Percentiles rank a stretch among this genome's conserved stretches.
These are phyloP conservation scores for Cutaneotrichosporon cutaneum DNA, from an alignment of 1,284 basidiomycete genomes.

Conservation along the genomic window DNA sequence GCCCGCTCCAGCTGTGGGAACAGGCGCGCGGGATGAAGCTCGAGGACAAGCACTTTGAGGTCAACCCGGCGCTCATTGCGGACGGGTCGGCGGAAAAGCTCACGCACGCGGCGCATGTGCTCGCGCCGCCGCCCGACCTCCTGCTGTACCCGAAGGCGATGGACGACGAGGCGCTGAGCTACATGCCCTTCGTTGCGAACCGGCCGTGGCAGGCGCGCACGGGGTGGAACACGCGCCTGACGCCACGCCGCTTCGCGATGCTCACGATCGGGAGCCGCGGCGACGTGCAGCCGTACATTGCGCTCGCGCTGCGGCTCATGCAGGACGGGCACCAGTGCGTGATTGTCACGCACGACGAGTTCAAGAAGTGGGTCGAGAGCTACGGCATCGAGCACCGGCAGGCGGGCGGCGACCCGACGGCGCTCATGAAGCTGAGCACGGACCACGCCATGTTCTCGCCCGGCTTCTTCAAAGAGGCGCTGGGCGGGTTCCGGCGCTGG, in stretches of 20 bases:
- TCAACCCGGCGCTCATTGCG: constrained; percentile 17
- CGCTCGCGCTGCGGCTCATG: constrained; percentile 68
- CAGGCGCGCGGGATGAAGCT: constrained; percentile 5
- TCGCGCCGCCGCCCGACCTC: constrained; percentile 35
- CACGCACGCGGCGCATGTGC: constrained; percentile 37
- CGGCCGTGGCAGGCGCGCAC: constrained; percentile 23
- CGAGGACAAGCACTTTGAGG: constrained; percentile 8
- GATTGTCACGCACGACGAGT: constrained; percentile 75
- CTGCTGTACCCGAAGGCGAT: constrained; percentile 32
- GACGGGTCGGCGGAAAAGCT: constrained; percentile 7
- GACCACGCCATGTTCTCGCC: constrained; percentile 75
- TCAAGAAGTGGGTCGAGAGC: constrained; percentile 90
- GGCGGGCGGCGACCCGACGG: constrained; percentile 92
- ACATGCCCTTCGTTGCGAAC: constrained; percentile 52
- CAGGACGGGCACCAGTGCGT: constrained; percentile 59
- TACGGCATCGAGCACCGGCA: constrained; percentile 68
- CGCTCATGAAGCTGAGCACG: constrained; percentile 75
- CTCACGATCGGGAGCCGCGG: constrained; percentile 71
- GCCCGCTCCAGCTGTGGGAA: constrained; percentile 6
- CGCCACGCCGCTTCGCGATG: constrained; percentile 46
- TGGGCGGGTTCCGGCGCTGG: constrained; percentile 87
- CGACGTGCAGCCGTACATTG: constrained; percentile 92
- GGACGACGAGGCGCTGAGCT: constrained; percentile 39
- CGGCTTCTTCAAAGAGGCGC: constrained; percentile 73
- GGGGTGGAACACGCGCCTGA: constrained; percentile 28